A percentile compares a stretch with the other conserved stretches of the same genome.
Evolutionary conservation across 805 yeast species (phyloP).

Genomic region (Zygoascus bituminiphila): DNA sequence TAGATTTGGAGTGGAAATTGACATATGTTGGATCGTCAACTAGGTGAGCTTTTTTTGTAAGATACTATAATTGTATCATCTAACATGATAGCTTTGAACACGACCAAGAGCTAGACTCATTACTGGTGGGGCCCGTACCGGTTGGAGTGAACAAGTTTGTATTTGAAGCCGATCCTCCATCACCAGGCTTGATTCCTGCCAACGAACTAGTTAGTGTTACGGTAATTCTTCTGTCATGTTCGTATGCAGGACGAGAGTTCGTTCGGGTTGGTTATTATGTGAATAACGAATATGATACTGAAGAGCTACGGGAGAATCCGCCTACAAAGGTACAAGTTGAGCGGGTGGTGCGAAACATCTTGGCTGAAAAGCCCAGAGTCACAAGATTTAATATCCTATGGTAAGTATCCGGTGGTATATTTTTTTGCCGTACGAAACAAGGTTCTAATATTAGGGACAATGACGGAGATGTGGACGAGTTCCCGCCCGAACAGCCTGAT

Average conservation of each 20-base stretch:
- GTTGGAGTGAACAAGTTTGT: slow-evolving; percentile 92
- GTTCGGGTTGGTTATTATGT: slow-evolving; percentile 97
- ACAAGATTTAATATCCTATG: slow-evolving; percentile 95
- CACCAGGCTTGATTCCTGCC: slow-evolving; percentile 93
- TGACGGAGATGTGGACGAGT: slow-evolving; percentile 53
- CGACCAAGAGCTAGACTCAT: slow-evolving; percentile 93
- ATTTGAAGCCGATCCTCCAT: slow-evolving; percentile 93
- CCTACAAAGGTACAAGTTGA: slow-evolving; percentile 91
- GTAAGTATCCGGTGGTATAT: slow-evolving; percentile 29
- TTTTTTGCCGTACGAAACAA: neutral
- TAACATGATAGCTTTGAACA: slow-evolving; percentile 54
- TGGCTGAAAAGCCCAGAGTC: slow-evolving; percentile 96
- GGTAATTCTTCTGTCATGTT: slow-evolving; percentile 84
- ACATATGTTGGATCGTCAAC: slow-evolving; percentile 96
- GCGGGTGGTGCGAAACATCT: slow-evolving; percentile 84
- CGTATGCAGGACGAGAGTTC: slow-evolving; percentile 88
- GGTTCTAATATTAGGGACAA: slow-evolving; percentile 40
- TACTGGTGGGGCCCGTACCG: slow-evolving; percentile 98
- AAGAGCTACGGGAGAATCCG: slow-evolving; percentile 87
- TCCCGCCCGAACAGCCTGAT: slow-evolving; percentile 71
- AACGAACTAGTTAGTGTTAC: slow-evolving; percentile 92
- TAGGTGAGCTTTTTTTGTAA: slow-evolving; percentile 35
- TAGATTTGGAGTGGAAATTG: slow-evolving; percentile 91
- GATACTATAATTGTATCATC: neutral
- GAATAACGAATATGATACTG: slow-evolving; percentile 91